A percentile compares a stretch with the other conserved stretches of the same genome.
phyloP scores from a whole-genome alignment of 768 basidiomycete genomes.

The Boletus pseudopeckii region DNA sequence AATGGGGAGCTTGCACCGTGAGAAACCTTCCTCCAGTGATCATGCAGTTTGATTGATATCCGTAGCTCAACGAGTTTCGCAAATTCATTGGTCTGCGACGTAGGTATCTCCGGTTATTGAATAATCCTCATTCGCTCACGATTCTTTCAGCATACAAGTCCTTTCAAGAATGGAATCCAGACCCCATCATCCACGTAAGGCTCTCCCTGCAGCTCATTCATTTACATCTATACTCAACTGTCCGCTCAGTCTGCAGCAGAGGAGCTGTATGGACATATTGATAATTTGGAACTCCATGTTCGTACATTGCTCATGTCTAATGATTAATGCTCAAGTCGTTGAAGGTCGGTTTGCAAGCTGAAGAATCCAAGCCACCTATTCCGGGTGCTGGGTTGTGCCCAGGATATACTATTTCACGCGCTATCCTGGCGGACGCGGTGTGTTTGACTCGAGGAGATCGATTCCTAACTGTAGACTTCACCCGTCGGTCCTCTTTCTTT shows the following conservation, averaged over 20 bases:
- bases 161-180: conserved; percentile 74
- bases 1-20: conserved; percentile 72
- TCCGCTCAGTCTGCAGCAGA: conserved; percentile 57
- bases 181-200: conserved; percentile 52
- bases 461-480: conserved; percentile 74
- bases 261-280: conserved; percentile 64
- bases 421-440: conserved; percentile 80
- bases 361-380: conserved; percentile 60
- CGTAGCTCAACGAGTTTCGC: conserved; percentile 66
- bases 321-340: neutral
- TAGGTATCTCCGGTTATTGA: conserved; percentile 27
- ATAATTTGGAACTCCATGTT: conserved; percentile 78
- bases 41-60: neutral
- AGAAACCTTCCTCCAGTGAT: conserved; percentile 19
- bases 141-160: conserved; percentile 46
- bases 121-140: conserved; percentile 2
- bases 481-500: conserved; percentile 46
- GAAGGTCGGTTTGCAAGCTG: conserved; percentile 66
- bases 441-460: conserved; percentile 75
- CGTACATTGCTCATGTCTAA: conserved; percentile 14
- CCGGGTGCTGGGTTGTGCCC: conserved; percentile 78
- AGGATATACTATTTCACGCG: conserved; percentile 79
- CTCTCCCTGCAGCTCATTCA: no score
- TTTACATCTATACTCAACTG: neutral
- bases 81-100: conserved; percentile 69